Evolutionary conservation across 768 basidiomycete species (phyloP).

Genomic region (Boletus vinaceobasis): DNA sequence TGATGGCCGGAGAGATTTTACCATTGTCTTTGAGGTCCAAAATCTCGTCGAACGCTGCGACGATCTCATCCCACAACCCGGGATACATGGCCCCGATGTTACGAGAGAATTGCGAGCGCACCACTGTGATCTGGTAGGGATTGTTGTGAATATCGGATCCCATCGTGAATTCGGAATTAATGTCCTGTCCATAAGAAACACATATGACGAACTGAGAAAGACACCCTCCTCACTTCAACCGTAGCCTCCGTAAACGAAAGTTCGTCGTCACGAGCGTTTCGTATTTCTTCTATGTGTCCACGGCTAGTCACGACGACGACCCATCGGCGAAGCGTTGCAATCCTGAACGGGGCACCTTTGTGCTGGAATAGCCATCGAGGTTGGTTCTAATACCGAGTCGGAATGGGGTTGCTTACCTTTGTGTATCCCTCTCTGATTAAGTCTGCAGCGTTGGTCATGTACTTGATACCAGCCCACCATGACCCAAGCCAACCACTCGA

Average conservation of each 20-base stretch:
- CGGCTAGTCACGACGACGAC: conserved; percentile 33
- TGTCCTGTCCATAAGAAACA: conserved; percentile 19
- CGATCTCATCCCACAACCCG: no score
- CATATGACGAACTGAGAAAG: no score
- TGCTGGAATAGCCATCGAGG: conserved; percentile 13
- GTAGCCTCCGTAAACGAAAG: conserved; percentile 33
- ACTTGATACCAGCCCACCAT: conserved; percentile 9
- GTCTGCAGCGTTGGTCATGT: conserved; percentile 11
- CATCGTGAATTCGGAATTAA: conserved; percentile 37
- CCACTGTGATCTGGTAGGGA: conserved; percentile 25
- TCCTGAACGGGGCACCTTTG: conserved; percentile 28
- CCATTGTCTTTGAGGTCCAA: no score
- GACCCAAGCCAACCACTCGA: no score
- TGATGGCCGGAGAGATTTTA: no score
- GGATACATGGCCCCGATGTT: neutral
- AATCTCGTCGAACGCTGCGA: no score
- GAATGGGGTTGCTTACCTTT: conserved; percentile 18
- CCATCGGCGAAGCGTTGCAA: conserved; percentile 33
- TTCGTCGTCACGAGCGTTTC: conserved; percentile 35
- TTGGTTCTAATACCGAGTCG: neutral
- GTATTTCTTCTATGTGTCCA: conserved; percentile 36
- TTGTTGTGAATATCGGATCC: conserved; percentile 28
- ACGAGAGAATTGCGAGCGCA: conserved; percentile 33
- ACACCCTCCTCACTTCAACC: conserved; percentile 27
- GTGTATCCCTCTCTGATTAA: conserved; percentile 31